These are phyloP conservation scores for Fusarium scirpi DNA, from an alignment of 2,329 filamentous ascomycete species.

Conservation along the genomic window DNA sequence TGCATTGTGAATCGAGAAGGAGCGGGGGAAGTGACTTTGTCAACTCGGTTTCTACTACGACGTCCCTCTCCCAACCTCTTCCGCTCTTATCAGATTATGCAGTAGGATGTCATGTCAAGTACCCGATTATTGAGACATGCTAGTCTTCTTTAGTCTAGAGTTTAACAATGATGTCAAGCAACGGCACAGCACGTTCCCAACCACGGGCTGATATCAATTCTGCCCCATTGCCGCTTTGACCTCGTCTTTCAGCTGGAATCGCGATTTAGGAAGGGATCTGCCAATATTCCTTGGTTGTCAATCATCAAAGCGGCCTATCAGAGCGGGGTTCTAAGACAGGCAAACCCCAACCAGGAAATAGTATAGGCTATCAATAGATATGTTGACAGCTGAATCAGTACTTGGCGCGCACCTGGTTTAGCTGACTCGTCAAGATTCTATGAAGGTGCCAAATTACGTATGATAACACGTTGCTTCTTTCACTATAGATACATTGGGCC, in stretches of 20 bases:
- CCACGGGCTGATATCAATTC: not conserved
- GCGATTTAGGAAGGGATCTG: not conserved
- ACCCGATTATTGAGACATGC: not conserved
- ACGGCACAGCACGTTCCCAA: not conserved
- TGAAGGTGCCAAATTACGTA: too few relatives aligned
- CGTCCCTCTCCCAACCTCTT: not conserved
- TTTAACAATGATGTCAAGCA: not conserved
- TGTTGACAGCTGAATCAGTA: not conserved
- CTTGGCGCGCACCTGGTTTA: too few relatives aligned
- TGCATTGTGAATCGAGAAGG: not conserved
- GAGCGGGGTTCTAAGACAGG: not conserved
- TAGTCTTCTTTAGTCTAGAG: not conserved
- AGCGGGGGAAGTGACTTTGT: too few relatives aligned
- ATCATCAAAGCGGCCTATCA: not conserved
- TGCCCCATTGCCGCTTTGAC: not conserved
- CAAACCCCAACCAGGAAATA: not conserved
- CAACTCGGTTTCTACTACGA: not conserved
- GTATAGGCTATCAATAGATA: fast-evolving
- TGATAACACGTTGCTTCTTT: too few relatives aligned
- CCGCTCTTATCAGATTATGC: not conserved
- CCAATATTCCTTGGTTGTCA: not conserved
- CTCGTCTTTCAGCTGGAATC: not conserved
- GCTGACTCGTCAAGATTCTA: too few relatives aligned
- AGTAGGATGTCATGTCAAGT: not conserved
- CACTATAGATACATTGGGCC: too few relatives aligned